Evolutionary conservation across 306 rosid species (phyloP).

Genomic region (Cucurbita maxima): DNA sequence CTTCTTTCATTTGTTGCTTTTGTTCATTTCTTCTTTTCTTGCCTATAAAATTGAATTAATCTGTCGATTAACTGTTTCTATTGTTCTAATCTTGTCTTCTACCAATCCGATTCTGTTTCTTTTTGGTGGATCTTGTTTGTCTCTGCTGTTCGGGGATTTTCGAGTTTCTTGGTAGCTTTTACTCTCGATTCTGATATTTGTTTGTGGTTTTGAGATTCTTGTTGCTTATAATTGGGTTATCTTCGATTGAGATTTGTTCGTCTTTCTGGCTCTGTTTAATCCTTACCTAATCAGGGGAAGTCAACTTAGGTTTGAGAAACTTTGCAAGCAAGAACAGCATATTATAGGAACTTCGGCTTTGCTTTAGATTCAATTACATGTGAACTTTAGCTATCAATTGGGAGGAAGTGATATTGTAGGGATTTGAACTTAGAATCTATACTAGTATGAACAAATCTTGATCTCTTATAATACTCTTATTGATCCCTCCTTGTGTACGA

Average conservation of each 20-base stretch:
- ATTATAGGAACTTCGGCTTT: background rate
- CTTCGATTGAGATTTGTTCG: background rate
- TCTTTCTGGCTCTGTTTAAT: background rate
- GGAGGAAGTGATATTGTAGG: background rate
- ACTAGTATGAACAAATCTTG: background rate
- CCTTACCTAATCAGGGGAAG: background rate
- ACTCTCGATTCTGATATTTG: background rate
- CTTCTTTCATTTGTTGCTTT: background rate
- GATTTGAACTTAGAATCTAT: background rate
- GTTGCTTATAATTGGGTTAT: background rate
- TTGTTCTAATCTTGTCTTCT: background rate
- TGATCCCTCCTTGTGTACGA: too few relatives aligned
- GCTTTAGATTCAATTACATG: background rate
- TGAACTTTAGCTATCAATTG: background rate
- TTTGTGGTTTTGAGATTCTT: background rate
- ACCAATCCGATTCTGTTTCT: background rate
- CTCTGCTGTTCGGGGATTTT: background rate
- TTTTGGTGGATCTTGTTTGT: conserved; percentile 2
- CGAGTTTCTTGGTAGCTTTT: background rate
- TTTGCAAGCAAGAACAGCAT: background rate
- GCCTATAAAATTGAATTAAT: background rate
- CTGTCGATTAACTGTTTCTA: background rate
- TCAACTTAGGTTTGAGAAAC: background rate
- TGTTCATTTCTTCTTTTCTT: background rate
- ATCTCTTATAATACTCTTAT: background rate